Conservation (phyloP, 163 green algal genomes). For the Smithsoniella earleae region DNA sequence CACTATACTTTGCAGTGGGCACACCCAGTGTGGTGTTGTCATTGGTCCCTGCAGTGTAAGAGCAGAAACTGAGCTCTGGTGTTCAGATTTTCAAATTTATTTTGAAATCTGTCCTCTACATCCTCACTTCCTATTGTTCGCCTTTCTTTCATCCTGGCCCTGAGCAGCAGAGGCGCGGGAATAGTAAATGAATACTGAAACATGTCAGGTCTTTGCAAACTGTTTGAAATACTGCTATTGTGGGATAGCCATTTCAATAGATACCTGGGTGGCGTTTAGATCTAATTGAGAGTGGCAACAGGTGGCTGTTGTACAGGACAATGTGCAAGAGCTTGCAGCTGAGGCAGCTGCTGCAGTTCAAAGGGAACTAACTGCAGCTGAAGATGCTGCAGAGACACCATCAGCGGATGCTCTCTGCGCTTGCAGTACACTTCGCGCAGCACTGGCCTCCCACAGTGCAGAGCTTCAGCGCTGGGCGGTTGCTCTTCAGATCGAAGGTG, state of each 20-base stretch:
- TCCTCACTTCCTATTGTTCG: no score
- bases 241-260: no score
- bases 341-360: background rate
- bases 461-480: conserved; percentile 11
- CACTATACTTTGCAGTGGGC: no score
- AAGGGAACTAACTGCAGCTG: conserved; percentile 11
- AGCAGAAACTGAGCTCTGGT: no score
- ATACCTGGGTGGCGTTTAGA: no score
- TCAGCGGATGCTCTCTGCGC: background rate
- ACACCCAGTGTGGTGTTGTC: no score
- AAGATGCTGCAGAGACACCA: background rate
- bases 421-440: conserved; percentile 17
- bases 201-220: background rate
- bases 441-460: background rate
- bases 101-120: no score
- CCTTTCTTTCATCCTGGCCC: no score
- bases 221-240: background rate
- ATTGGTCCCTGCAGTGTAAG: no score
- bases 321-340: background rate
- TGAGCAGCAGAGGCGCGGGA: background rate
- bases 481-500: conserved; percentile 11
- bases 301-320: background rate
- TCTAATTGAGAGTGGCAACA: no score
- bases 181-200: background rate
- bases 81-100: no score